Evolutionary conservation across 2,329 filamentous ascomycete species (phyloP), one percentile per base, ranked within the genome.

Genomic region (Neocucurbitaria cava): DNA sequence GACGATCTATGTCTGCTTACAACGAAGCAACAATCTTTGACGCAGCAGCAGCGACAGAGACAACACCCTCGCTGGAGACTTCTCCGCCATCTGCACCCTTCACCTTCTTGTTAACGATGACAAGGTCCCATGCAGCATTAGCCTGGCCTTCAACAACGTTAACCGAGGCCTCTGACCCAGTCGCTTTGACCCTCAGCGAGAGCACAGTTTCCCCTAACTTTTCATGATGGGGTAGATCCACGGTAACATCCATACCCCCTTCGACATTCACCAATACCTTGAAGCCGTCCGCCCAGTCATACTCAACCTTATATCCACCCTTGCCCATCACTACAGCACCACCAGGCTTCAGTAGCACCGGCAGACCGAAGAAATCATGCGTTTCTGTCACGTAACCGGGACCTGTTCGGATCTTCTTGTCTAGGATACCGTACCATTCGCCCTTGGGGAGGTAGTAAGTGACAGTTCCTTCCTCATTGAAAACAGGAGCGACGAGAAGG

Each of bases 311-410:
- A n/a, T 55, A 39, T 1, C 47, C 48, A 11, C 43, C 56, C 21
- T 48, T 52, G 18, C 56, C 56, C 47, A 54, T 43, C 17, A 30
- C 52, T 17, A 59, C 40, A 24, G 45, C 56, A 17, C 42, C 44
- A 6, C 52, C 56, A 38, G 56, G 56, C 30, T 41, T 51, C 23
- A 59, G 45, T 13, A 59, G 42, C 20, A 49, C 46, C 6, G 56
- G 56, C 26, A 59, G 35, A 13, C 43, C 38, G 23, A 56, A 56
- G 44, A 52, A 59, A 42, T 59, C 48, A 31, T 40, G 46, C 13
- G 43, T 42, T 20, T 59, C 56, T 17, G 56, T 52, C 30, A 59
- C 52, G 41, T 59, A 59, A 13, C 47, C 52, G 13, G 56, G 56
- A 11, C 56, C 56, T 20, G 9, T 48, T 6, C 56, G 36, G 17